phyloP scores from a whole-genome alignment of 768 basidiomycete species.

The Panaeolus cyanescens region DNA sequence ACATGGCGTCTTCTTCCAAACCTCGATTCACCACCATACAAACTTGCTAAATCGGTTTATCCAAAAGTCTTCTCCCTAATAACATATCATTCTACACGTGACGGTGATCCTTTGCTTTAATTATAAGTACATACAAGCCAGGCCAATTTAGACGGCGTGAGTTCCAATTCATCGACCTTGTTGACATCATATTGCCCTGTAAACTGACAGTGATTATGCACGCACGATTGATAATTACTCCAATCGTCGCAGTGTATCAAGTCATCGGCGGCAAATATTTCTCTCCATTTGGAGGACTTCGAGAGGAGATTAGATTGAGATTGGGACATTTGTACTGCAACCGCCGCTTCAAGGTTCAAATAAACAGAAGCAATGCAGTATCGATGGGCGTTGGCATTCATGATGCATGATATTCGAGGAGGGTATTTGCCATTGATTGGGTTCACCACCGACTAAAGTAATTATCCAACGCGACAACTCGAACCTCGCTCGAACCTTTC shows the following conservation, averaged over 20 bases:
- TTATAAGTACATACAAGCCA: not conserved
- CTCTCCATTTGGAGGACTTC: too few relatives aligned
- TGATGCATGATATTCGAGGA: too few relatives aligned
- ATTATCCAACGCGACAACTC: not conserved
- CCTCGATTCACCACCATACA: slow-evolving; percentile 7
- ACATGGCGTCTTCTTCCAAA: not conserved
- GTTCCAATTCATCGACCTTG: not conserved
- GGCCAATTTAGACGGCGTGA: not conserved
- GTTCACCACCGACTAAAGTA: not conserved
- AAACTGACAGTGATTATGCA: not conserved
- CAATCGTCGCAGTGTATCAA: too few relatives aligned
- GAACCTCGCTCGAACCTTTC: not conserved
- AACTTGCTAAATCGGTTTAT: slow-evolving; percentile 18
- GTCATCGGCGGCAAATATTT: too few relatives aligned
- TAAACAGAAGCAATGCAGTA: not conserved
- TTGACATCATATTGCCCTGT: not conserved
- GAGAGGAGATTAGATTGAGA: too few relatives aligned
- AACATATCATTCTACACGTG: slow-evolving; percentile 8
- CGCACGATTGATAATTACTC: too few relatives aligned
- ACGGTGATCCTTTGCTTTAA: slow-evolving; percentile 3
- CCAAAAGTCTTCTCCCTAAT: slow-evolving; percentile 20
- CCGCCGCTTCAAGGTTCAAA: not conserved
- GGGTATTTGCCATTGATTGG: not conserved
- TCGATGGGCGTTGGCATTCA: too few relatives aligned
- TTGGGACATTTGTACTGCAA: not conserved